Evolutionary conservation across 768 basidiomycete genomes (phyloP).

Genomic region (Fistulinella prunicolor): DNA sequence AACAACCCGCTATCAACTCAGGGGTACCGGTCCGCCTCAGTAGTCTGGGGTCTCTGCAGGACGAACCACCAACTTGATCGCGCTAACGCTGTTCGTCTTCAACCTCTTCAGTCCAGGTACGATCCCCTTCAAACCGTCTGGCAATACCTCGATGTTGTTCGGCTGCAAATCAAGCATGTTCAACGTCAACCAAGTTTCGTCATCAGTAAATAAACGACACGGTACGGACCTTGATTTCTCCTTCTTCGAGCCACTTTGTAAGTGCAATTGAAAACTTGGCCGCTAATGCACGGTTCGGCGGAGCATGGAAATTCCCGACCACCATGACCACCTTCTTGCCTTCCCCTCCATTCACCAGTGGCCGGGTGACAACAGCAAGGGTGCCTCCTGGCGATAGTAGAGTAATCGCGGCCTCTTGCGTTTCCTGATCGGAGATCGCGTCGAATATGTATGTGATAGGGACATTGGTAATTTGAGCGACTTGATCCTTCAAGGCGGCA

Average conservation of each 20-base stretch:
- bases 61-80: slow-evolving; percentile 37
- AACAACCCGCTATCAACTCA: too few relatives aligned
- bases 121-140: slow-evolving; percentile 36
- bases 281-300: slow-evolving; percentile 5
- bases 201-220: not conserved
- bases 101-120: slow-evolving; percentile 31
- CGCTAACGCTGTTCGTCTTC: slow-evolving; percentile 32
- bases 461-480: slow-evolving; percentile 3
- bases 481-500: not conserved
- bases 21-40: too few relatives aligned
- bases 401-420: slow-evolving; percentile 31
- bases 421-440: slow-evolving; percentile 31
- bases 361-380: slow-evolving; percentile 2
- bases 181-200: not conserved
- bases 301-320: slow-evolving; percentile 1
- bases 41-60: slow-evolving; percentile 16
- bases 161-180: slow-evolving; percentile 25
- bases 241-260: slow-evolving; percentile 16
- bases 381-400: slow-evolving; percentile 30
- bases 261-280: slow-evolving; percentile 10
- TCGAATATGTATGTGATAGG: slow-evolving; percentile 23
- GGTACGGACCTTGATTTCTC: slow-evolving; percentile 15
- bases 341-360: not conserved
- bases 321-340: not conserved
- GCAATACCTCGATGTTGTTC: slow-evolving; percentile 36